A percentile compares a stretch with the other conserved stretches of the same genome.
Conservation (phyloP, 495 filamentous ascomycete genomes). For the Parachaetomium inaequale region DNA sequence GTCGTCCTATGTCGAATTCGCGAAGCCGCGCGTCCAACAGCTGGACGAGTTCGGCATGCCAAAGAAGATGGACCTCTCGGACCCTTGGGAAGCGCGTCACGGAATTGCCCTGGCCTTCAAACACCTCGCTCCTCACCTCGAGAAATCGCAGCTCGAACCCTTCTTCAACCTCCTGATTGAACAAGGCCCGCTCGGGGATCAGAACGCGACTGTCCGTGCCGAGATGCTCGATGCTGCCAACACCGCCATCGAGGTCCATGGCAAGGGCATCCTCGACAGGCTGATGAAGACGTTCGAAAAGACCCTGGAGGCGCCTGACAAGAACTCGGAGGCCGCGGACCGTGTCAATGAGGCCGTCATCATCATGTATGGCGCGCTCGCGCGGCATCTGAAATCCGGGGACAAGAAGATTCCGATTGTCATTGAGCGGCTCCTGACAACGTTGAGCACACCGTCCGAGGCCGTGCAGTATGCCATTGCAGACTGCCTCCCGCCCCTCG, state of each 20-base stretch:
- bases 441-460: slow-evolving; percentile 92
- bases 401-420: slow-evolving; percentile 82
- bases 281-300: slow-evolving; percentile 89
- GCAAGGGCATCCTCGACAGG: slow-evolving; percentile 74
- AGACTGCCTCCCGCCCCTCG: slow-evolving; percentile 84
- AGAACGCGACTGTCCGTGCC: slow-evolving; percentile 67
- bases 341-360: slow-evolving; percentile 94
- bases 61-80: slow-evolving; percentile 72
- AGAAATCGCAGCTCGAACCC: slow-evolving; percentile 61
- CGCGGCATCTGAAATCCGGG: slow-evolving; percentile 76
- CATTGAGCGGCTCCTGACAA: slow-evolving; percentile 74
- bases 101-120: slow-evolving; percentile 84
- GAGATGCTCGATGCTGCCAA: slow-evolving; percentile 95
- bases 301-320: slow-evolving; percentile 76
- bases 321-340: slow-evolving; percentile 71
- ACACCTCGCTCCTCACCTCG: slow-evolving; percentile 67
- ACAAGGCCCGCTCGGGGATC: slow-evolving; percentile 76
- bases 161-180: slow-evolving; percentile 85
- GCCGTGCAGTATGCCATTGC: slow-evolving; percentile 94
- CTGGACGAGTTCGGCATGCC: slow-evolving; percentile 92
- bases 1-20: slow-evolving; percentile 66
- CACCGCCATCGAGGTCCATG: slow-evolving; percentile 71
- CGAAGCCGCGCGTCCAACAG: slow-evolving; percentile 74
- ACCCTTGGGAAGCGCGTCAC: slow-evolving; percentile 86
- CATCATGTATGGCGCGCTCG: slow-evolving; percentile 91